Evolutionary conservation across 2,329 filamentous ascomycete species (phyloP).

Genomic region (Pseudogymnoascus destructans): DNA sequence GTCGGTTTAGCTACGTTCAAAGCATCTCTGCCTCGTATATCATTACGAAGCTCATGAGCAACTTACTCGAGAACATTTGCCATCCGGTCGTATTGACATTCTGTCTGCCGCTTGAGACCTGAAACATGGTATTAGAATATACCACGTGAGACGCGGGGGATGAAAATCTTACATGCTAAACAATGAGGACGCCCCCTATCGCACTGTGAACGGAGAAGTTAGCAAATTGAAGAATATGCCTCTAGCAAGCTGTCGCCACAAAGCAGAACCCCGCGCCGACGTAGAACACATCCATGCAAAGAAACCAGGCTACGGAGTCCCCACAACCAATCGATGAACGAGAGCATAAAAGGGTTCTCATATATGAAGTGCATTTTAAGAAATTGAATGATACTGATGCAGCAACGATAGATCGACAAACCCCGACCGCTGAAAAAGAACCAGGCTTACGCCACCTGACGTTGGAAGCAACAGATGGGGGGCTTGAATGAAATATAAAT

Average conservation of each 20-base stretch:
- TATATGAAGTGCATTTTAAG: neutral
- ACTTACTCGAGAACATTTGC: slow-evolving; percentile 65
- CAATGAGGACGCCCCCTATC: slow-evolving; percentile 60
- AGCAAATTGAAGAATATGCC: neutral
- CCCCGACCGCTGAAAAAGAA: neutral
- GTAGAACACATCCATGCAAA: neutral
- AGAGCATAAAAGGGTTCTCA: neutral
- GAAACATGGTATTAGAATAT: slow-evolving; percentile 22
- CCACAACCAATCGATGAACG: neutral
- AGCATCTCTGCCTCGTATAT: neutral
- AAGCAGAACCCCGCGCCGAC: neutral
- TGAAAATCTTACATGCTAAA: slow-evolving; percentile 42
- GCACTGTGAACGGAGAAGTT: slow-evolving; percentile 38
- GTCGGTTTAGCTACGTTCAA: neutral
- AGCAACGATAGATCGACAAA: neutral
- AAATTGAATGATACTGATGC: neutral
- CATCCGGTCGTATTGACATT: slow-evolving; percentile 62
- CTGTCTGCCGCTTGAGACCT: slow-evolving; percentile 64
- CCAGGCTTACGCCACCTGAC: neutral
- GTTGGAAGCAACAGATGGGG: neutral
- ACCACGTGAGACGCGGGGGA: slow-evolving; percentile 9
- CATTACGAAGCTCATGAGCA: neutral
- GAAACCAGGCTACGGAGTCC: neutral
- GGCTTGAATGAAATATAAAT: neutral
- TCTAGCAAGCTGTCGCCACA: neutral